phyloP scores from a whole-genome alignment of 371 early-diverging fungal species.

The Smittium culicis region DNA sequence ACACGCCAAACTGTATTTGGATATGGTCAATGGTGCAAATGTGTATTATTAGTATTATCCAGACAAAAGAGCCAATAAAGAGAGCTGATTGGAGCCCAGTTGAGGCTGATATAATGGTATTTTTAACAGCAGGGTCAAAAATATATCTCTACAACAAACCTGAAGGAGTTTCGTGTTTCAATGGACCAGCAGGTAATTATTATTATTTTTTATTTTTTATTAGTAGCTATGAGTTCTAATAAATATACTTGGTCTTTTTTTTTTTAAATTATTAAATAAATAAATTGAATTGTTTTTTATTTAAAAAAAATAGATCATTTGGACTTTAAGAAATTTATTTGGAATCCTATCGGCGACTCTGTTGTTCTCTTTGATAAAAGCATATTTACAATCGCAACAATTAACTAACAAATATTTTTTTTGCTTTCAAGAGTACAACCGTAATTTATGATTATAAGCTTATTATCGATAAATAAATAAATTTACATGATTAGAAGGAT shows the following conservation, averaged over 20 bases:
- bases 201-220: too few species aligned
- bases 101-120: slow-evolving; percentile 29
- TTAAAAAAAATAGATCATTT: slow-evolving; percentile 2
- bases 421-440: too few species aligned
- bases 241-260: too few species aligned
- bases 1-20: slow-evolving; percentile 42
- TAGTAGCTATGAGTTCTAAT: too few species aligned
- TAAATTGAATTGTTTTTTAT: too few species aligned
- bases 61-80: slow-evolving; percentile 33
- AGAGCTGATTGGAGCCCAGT: slow-evolving; percentile 40
- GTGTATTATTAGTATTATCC: slow-evolving; percentile 34
- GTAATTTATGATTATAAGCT: too few species aligned
- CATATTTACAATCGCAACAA: slow-evolving; percentile 3
- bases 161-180: slow-evolving; percentile 15
- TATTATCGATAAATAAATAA: too few species aligned
- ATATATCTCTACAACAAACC: slow-evolving; percentile 41
- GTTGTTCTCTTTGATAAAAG: slow-evolving; percentile 9
- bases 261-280: too few species aligned
- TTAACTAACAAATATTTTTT: too few species aligned
- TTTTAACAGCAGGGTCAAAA: slow-evolving; percentile 32
- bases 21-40: slow-evolving; percentile 38
- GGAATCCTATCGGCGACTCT: slow-evolving; percentile 8
- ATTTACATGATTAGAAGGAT: too few species aligned
- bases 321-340: slow-evolving; percentile 4
- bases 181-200: slow-evolving; percentile 16